phyloP scores from a whole-genome alignment of 148 eudicot genomes.

The Vaccinium corymbosum region DNA sequence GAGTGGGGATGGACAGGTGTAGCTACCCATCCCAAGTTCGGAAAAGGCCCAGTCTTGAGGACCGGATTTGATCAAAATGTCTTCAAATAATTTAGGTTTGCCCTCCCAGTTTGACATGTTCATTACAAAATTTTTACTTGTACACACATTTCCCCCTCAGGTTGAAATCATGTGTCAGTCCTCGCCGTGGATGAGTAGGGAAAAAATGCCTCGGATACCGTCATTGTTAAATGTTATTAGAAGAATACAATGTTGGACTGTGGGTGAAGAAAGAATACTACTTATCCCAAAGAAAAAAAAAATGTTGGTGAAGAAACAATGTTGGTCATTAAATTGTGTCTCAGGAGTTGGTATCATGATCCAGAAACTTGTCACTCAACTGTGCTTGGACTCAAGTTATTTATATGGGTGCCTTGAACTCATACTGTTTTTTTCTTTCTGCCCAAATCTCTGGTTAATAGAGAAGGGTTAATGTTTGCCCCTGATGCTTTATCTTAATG shows the following conservation, averaged over 20 bases:
- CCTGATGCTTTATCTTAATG: neutral
- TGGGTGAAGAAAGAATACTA: neutral
- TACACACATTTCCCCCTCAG: neutral
- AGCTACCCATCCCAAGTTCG: neutral
- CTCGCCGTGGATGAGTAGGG: neutral
- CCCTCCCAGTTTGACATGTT: neutral
- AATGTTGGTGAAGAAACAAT: neutral
- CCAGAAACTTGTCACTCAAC: neutral
- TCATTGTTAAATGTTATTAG: neutral
- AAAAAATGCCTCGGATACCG: neutral
- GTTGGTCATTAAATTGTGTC: neutral
- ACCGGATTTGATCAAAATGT: neutral
- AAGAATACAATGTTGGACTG: neutral
- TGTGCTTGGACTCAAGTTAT: neutral
- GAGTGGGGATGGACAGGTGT: neutral
- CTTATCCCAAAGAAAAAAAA: too few species aligned
- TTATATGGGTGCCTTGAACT: neutral
- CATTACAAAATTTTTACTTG: neutral
- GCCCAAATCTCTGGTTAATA: neutral
- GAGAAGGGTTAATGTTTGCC: neutral
- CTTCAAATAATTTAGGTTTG: neutral
- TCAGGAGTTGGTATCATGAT: neutral
- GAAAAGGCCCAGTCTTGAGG: neutral
- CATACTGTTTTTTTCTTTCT: neutral
- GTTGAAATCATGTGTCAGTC: neutral